Conservation (phyloP, 129 eudicot species). For the Calendula officinalis region DNA sequence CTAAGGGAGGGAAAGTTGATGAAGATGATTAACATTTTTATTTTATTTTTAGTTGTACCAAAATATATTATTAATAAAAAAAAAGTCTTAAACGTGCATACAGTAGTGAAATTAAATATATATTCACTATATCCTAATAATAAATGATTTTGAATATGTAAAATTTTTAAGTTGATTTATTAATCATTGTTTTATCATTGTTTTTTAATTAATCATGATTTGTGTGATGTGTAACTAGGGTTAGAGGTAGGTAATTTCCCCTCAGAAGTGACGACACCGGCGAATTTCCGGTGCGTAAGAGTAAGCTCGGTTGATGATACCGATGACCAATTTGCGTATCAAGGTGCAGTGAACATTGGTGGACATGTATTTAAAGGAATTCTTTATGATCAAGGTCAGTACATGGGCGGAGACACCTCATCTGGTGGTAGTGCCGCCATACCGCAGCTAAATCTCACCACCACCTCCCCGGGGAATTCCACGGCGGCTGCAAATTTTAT, state of each 20-base stretch:
- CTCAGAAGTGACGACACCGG: conserved; percentile 52
- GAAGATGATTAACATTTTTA: conserved; percentile 20
- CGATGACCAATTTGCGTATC: neutral
- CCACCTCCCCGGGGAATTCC: conserved; percentile 26
- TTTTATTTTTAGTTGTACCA: conserved; percentile 1
- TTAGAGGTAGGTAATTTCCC: conserved; percentile 77
- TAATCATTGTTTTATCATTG: neutral
- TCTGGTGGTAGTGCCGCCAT: neutral
- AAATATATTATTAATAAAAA: neutral
- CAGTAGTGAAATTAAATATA: neutral
- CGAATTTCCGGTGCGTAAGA: neutral
- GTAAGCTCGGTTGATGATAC: neutral
- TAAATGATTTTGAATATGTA: neutral
- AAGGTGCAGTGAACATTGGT: neutral
- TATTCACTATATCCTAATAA: conserved; percentile 8
- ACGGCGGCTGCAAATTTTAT: conserved; percentile 39
- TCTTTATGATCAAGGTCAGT: neutral
- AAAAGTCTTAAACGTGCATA: conserved; percentile 14
- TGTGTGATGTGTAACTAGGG: conserved; percentile 36
- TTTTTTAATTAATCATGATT: too few species aligned
- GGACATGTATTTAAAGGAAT: neutral
- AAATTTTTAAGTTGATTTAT: neutral
- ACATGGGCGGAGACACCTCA: neutral
- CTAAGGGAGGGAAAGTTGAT: conserved; percentile 25
- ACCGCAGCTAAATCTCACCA: neutral